These are phyloP conservation scores for Pyrenochaeta sp. DNA, from an alignment of 2,329 filamentous ascomycete genomes.

Conservation along the genomic window DNA sequence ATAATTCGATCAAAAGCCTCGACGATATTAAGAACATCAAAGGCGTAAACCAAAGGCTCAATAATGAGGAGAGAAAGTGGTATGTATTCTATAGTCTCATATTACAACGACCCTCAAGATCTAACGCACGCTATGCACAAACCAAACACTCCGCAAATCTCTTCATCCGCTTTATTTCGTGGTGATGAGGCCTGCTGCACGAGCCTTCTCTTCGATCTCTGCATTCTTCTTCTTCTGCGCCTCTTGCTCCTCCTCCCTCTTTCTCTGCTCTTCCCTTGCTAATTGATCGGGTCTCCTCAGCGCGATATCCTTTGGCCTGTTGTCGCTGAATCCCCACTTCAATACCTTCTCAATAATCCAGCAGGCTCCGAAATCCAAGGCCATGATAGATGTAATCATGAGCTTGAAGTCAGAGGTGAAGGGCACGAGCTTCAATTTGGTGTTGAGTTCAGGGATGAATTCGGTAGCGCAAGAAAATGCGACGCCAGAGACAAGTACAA, in stretches of 20 bases:
- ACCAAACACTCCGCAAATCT: not conserved
- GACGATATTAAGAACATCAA: too few species aligned
- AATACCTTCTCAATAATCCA: conserved; percentile 86
- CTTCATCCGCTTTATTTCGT: not conserved
- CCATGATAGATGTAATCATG: conserved; percentile 84
- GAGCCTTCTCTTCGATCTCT: conserved; percentile 39
- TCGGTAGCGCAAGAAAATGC: conserved; percentile 96
- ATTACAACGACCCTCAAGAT: not conserved
- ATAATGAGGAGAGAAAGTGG: not conserved
- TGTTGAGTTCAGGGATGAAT: conserved; percentile 93
- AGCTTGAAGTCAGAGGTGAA: conserved; percentile 89
- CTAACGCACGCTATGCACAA: conserved; percentile 1
- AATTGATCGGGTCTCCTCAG: conserved; percentile 86
- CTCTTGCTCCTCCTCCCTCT: conserved; percentile 62
- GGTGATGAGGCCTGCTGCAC: conserved; percentile 14
- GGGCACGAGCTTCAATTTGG: conserved; percentile 89
- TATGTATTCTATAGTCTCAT: not conserved
- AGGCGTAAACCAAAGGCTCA: too few species aligned
- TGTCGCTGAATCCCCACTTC: conserved; percentile 89
- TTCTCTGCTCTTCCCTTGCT: conserved; percentile 75
- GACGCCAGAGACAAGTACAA: conserved; percentile 86
- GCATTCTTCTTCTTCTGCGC: conserved; percentile 46
- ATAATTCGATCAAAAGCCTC: too few species aligned
- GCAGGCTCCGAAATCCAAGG: conserved; percentile 86
- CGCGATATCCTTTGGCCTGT: conserved; percentile 92